A percentile compares a stretch with the other conserved stretches of the same genome.
Evolutionary conservation across 768 basidiomycete species (phyloP).

Genomic region (Suillus subluteus): DNA sequence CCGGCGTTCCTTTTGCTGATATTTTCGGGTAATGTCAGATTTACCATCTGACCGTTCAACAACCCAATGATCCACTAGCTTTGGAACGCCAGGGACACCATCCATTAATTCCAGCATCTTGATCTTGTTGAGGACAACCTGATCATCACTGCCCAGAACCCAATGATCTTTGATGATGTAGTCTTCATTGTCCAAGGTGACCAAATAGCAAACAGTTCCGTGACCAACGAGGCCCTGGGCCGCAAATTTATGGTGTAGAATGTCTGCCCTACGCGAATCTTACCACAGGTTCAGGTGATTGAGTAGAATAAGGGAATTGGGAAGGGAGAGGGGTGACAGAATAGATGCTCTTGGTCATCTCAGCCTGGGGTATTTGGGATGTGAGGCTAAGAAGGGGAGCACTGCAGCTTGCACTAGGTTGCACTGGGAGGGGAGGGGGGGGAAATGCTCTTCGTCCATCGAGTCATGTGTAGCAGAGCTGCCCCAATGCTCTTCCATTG

Average conservation of each 20-base stretch:
- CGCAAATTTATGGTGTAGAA: not conserved
- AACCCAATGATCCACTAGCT: not conserved
- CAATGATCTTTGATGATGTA: not conserved
- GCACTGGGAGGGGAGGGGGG: too few relatives aligned
- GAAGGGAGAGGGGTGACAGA: not conserved
- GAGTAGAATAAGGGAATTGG: not conserved
- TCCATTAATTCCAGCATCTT: not conserved
- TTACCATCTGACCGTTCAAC: not conserved
- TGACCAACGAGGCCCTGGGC: not conserved
- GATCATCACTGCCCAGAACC: not conserved
- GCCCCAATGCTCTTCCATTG: too few relatives aligned
- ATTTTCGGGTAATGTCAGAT: too few relatives aligned
- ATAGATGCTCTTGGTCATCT: not conserved
- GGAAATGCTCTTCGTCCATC: not conserved
- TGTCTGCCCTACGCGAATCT: not conserved
- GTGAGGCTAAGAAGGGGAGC: not conserved
- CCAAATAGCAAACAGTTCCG: not conserved
- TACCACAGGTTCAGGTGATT: not conserved
- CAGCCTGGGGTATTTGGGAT: not conserved
- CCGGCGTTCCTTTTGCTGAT: too few relatives aligned
- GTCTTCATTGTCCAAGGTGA: not conserved
- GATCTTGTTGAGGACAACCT: not conserved
- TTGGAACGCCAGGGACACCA: not conserved
- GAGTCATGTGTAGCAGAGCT: not conserved
- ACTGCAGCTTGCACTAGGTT: not conserved